phyloP scores from a whole-genome alignment of 163 green algal genomes.

The Trebouxia gelatinosa region DNA sequence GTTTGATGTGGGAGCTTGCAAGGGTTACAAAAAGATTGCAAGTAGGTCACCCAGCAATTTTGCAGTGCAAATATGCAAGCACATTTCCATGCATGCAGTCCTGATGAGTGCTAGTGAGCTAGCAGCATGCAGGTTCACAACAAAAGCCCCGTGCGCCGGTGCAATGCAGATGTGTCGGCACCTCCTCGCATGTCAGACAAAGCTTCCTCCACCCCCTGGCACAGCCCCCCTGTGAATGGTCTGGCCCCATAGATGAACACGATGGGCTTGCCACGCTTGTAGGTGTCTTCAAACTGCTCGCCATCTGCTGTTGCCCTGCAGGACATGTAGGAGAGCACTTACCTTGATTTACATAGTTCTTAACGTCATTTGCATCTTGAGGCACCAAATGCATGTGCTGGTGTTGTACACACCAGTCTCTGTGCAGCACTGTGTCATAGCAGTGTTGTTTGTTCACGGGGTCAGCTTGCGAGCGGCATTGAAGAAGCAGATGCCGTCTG shows the following conservation, averaged over 20 bases:
- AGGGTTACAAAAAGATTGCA: background rate
- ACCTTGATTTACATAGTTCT: too few species aligned
- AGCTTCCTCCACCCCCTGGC: slow-evolving; percentile 67
- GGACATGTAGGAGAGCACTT: too few species aligned
- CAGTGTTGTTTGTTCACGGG: background rate
- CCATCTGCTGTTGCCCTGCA: slow-evolving; percentile 45
- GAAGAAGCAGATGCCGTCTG: too few species aligned
- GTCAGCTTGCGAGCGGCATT: background rate
- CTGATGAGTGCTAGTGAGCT: background rate
- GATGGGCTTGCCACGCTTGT: slow-evolving; percentile 65
- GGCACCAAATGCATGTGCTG: too few species aligned
- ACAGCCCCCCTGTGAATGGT: slow-evolving; percentile 74
- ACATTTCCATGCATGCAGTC: background rate
- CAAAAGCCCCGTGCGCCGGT: too few species aligned
- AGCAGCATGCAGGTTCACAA: background rate
- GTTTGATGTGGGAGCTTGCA: background rate
- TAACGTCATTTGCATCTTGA: too few species aligned
- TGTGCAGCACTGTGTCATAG: too few species aligned
- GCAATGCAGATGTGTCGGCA: too few species aligned
- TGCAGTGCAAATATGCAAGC: background rate
- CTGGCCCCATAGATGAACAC: slow-evolving; percentile 68
- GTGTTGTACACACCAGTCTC: too few species aligned
- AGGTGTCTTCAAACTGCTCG: slow-evolving; percentile 77
- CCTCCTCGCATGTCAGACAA: slow-evolving; percentile 70
- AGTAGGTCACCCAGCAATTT: background rate